These are phyloP conservation scores for Globisporangium paroecandrum DNA, from an alignment of 352 stramenopile species.

Conservation along the genomic window DNA sequence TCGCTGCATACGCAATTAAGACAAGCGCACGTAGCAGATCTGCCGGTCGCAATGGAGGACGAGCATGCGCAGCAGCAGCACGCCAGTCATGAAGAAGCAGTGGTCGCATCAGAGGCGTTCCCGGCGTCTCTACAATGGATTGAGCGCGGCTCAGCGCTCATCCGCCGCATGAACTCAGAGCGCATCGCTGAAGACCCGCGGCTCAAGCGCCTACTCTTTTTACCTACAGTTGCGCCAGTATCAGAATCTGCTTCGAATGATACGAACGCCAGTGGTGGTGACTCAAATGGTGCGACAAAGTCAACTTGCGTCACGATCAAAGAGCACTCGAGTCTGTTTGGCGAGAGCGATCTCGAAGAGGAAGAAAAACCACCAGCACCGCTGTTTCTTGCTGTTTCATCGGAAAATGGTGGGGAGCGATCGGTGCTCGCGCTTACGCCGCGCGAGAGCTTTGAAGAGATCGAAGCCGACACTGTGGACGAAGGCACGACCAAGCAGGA, in stretches of 20 bases:
- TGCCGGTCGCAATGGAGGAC: not conserved
- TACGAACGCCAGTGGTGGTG: not conserved
- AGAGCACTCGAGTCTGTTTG: slow-evolving; percentile 19
- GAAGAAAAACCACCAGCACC: slow-evolving; percentile 27
- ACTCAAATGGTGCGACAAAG: not conserved
- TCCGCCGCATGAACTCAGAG: slow-evolving; percentile 88
- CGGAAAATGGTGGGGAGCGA: not conserved
- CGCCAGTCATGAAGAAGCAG: slow-evolving; percentile 6
- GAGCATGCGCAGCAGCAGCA: not conserved
- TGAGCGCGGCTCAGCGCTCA: slow-evolving; percentile 77
- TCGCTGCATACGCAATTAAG: not conserved
- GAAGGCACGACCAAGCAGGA: slow-evolving; percentile 59
- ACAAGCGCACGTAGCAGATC: not conserved
- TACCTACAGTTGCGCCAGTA: slow-evolving; percentile 22
- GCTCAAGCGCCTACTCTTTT: slow-evolving; percentile 59
- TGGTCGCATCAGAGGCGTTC: slow-evolving; percentile 22
- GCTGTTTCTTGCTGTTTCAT: slow-evolving; percentile 5
- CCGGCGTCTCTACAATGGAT: slow-evolving; percentile 61
- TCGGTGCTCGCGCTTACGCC: slow-evolving; percentile 21
- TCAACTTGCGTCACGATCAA: slow-evolving; percentile 7
- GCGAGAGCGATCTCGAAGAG: slow-evolving; percentile 27
- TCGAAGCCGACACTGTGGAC: slow-evolving; percentile 55
- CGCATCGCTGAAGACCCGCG: slow-evolving; percentile 81
- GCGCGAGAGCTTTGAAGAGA: slow-evolving; percentile 62
- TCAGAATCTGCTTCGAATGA: slow-evolving; percentile 11